Percentiles rank a stretch among this genome's conserved stretches.
phyloP scores from a whole-genome alignment of 2,329 filamentous ascomycete species.

The Bipolaris oryzae region DNA sequence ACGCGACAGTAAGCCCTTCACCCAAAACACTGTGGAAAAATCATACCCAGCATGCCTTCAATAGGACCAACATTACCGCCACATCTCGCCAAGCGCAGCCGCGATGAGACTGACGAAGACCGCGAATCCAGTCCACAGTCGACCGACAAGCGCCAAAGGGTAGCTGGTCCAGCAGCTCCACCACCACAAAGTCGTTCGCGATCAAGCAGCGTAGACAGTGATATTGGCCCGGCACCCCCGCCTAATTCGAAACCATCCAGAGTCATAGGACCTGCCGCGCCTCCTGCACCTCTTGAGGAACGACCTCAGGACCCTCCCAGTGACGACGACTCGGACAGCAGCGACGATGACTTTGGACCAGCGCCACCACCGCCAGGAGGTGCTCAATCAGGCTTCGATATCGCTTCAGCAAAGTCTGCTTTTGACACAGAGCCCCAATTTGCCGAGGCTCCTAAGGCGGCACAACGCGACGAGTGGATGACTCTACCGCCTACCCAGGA shows the following conservation, averaged over 20 bases:
- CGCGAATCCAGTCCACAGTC: slow-evolving; percentile 49
- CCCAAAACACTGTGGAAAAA: slow-evolving; percentile 20
- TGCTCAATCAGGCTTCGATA: slow-evolving; percentile 18
- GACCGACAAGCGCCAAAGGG: slow-evolving; percentile 58
- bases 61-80: slow-evolving; percentile 74
- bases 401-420: slow-evolving; percentile 27
- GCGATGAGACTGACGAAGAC: slow-evolving; percentile 53
- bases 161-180: slow-evolving; percentile 63
- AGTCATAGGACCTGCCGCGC: slow-evolving; percentile 60
- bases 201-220: slow-evolving; percentile 36
- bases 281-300: slow-evolving; percentile 57
- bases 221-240: slow-evolving; percentile 49
- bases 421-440: slow-evolving; percentile 44
- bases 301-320: slow-evolving; percentile 49
- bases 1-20: not conserved
- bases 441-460: slow-evolving; percentile 49
- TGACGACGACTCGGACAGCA: slow-evolving; percentile 44
- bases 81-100: slow-evolving; percentile 63
- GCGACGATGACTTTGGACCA: slow-evolving; percentile 56
- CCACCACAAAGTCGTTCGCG: slow-evolving; percentile 30
- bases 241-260: slow-evolving; percentile 50
- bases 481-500: slow-evolving; percentile 57
- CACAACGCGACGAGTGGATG: slow-evolving; percentile 74
- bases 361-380: slow-evolving; percentile 48
- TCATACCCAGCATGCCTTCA: slow-evolving; percentile 62